Evolutionary conservation across 1,139 yeast genomes (phyloP), one percentile per base, ranked within the genome.

Genomic region (Dujonia santamariae): DNA sequence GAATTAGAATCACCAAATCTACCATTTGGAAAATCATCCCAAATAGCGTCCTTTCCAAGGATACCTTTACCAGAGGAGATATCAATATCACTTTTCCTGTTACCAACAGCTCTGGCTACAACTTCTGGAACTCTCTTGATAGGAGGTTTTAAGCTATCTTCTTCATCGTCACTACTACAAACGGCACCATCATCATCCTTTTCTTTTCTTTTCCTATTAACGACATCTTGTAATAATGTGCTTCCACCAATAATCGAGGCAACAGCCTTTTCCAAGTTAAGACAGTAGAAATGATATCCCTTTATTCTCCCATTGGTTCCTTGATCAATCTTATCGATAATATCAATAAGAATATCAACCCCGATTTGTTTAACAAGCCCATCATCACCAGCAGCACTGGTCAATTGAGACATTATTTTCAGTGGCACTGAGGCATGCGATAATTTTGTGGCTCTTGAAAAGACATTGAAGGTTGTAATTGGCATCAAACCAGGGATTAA

Each of bases 1-100:
- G 97, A 88, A 47, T 95, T 73, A 0, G 97, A 87, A 60, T 94
- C 97, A 60, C 98, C 97, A 58, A 88, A 92, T 62, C 98, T 77
- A 51, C 98, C 98, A 54, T 92, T 92, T 13, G 97, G 95, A 59
- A 87, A 92, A 52, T 92, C 98, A 65, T 92, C 98, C 98, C 98
- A 92, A 3, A 94, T 86, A 7, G 96, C 97, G 57, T 86, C 95
- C 45, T 90, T 79, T 18, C 96, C 96, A 29, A 86, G 56, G 2
- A 85, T 77, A 28, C 96, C 96, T 45, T 84, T 82, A 32, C 96
- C 96, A 18, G 84, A 74, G 36, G 94, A 83, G 26, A 86, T 86
- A 6, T 90, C 86, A 29, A 85, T 66, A 35, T 85, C 70, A 2
- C 75, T 75, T 44, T 77, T 75, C 41, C 78, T 72, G 37, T 61